A percentile compares a stretch with the other conserved stretches of the same genome.
Conservation (phyloP, 2,329 filamentous ascomycete species). For the Ceratocystis cubensis region DNA sequence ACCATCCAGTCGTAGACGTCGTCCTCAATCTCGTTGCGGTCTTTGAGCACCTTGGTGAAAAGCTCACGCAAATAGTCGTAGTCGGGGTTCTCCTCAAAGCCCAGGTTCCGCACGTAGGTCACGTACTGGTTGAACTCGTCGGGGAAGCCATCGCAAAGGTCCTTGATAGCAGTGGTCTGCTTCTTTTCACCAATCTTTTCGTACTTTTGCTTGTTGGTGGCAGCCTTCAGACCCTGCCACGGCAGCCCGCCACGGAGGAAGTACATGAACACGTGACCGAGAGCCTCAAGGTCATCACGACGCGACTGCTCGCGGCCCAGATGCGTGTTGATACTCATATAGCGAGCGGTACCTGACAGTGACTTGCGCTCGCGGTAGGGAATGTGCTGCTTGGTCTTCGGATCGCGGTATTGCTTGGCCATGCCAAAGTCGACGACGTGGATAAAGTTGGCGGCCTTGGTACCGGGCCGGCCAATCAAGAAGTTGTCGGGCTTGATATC, state of each 20-base stretch:
- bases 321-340: constrained; percentile 99
- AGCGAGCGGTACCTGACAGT: constrained; percentile 86
- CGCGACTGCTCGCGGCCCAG: constrained; percentile 90
- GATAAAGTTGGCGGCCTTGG: constrained; percentile 93
- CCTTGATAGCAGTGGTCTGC: constrained; percentile 93
- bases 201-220: constrained; percentile 89
- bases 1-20: constrained; percentile 99
- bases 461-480: constrained; percentile 80
- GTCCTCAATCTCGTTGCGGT: constrained; percentile 86
- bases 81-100: constrained; percentile 95
- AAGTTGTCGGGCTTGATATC: constrained; percentile 99
- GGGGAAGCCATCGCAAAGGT: constrained; percentile 89
- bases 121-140: constrained; percentile 97
- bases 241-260: constrained; percentile 58
- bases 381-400: constrained; percentile 98
- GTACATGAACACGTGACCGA: constrained; percentile 65
- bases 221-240: constrained; percentile 62
- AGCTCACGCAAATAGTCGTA: constrained; percentile 96
- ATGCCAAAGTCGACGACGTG: constrained; percentile 99
- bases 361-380: constrained; percentile 96
- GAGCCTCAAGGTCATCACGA: constrained; percentile 85
- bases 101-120: constrained; percentile 91
- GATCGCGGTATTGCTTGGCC: constrained; percentile 98
- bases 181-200: constrained; percentile 99
- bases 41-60: constrained; percentile 92